Percentiles rank a stretch among this genome's conserved stretches.
Evolutionary conservation across 2,329 filamentous ascomycete species (phyloP).

Genomic region (Calonectria henricotiae): DNA sequence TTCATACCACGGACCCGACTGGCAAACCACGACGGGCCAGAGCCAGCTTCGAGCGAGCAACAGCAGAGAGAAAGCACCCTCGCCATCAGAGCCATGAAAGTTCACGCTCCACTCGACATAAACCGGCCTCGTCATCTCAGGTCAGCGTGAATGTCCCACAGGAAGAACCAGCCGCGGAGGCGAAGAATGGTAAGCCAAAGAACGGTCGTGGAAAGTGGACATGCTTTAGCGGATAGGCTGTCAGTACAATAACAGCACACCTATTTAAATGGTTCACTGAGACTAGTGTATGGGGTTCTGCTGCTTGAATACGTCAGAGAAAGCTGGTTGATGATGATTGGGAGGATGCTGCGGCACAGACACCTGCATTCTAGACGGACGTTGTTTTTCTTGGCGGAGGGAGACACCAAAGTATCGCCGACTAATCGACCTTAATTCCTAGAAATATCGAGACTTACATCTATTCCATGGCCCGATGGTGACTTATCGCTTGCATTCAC

Average conservation of each 20-base stretch:
- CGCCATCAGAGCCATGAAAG: slow-evolving; percentile 28
- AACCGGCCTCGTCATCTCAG: neutral
- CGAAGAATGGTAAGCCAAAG: neutral
- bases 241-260: neutral
- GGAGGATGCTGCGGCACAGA: neutral
- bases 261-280: neutral
- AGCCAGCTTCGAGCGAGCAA: neutral
- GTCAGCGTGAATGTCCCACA: neutral
- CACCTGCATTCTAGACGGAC: neutral
- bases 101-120: slow-evolving; percentile 9
- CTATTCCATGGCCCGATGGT: neutral
- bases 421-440: neutral
- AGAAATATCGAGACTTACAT: slow-evolving; percentile 4
- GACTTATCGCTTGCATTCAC: slow-evolving; percentile 8
- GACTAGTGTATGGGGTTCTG: neutral
- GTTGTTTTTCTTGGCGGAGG: neutral
- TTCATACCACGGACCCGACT: neutral
- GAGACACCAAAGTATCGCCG: neutral
- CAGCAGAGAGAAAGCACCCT: slow-evolving; percentile 11
- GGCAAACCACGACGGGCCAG: neutral
- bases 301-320: neutral
- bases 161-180: neutral
- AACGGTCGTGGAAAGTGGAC: slow-evolving; percentile 23
- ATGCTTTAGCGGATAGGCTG: slow-evolving; percentile 21
- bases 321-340: neutral